Conservation (phyloP, 192 early-diverging fungal genomes). For the Geranomyces michiganensis region DNA sequence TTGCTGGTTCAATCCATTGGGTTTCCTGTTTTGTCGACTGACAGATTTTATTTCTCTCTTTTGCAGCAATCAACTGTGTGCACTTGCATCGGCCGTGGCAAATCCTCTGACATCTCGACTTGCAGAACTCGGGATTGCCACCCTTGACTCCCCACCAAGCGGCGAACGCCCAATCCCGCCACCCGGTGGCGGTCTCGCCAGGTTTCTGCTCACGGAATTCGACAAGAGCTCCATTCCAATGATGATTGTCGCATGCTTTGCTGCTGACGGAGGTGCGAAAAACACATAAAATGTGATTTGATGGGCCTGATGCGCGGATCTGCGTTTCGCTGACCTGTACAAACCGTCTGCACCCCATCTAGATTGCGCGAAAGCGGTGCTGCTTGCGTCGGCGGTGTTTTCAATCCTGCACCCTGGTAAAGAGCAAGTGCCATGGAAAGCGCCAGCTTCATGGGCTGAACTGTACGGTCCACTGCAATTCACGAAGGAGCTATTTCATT, state of each 20-base stretch:
- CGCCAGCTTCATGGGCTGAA: conserved; percentile 14
- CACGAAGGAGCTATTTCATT: conserved; percentile 27
- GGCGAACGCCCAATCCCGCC: conserved; percentile 2
- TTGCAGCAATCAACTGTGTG: background rate
- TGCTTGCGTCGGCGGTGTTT: conserved; percentile 7
- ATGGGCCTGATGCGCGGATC: background rate
- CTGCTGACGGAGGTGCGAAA: conserved; percentile 28
- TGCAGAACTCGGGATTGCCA: too few relatives aligned
- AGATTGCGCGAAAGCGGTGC: conserved; percentile 1
- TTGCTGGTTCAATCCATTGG: background rate
- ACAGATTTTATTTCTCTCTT: background rate
- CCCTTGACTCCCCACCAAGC: too few relatives aligned
- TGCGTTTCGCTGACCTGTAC: too few relatives aligned
- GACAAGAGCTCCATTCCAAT: background rate
- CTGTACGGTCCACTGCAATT: conserved; percentile 15
- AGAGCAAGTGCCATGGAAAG: conserved; percentile 18
- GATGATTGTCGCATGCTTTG: conserved; percentile 18
- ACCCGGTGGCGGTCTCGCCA: conserved; percentile 21
- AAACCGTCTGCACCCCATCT: too few relatives aligned
- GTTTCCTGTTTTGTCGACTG: too few relatives aligned
- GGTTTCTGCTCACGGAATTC: conserved; percentile 21
- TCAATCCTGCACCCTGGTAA: background rate
- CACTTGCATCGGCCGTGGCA: background rate
- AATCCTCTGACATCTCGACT: background rate
- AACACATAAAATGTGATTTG: background rate